phyloP scores from a whole-genome alignment of 108 stramenopile species.

The Craspedostauros australis region DNA sequence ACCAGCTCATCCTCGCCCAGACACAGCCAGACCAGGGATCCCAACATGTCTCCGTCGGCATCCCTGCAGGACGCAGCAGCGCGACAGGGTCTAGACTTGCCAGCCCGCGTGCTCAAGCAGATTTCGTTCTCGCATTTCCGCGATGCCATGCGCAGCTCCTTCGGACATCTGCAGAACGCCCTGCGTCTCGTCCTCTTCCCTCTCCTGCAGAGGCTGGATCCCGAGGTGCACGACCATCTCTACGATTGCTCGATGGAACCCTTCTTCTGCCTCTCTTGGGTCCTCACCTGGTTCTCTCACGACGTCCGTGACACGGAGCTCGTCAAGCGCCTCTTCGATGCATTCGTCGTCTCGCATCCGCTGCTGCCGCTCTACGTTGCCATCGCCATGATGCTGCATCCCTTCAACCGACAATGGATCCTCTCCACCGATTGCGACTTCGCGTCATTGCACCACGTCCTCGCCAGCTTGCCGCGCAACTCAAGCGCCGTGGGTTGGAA shows the following conservation, averaged over 20 bases:
- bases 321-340: constrained; percentile 86
- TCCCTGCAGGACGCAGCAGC: neutral
- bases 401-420: constrained; percentile 67
- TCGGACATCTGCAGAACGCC: constrained; percentile 54
- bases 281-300: constrained; percentile 91
- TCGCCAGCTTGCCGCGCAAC: constrained; percentile 71
- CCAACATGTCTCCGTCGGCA: neutral
- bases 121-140: constrained; percentile 58
- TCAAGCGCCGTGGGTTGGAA: constrained; percentile 74
- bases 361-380: constrained; percentile 70
- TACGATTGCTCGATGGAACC: constrained; percentile 80
- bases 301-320: constrained; percentile 78
- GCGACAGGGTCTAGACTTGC: constrained; percentile 47
- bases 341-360: constrained; percentile 79
- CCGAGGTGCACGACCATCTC: constrained; percentile 67
- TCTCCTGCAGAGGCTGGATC: constrained; percentile 48
- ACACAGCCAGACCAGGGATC: neutral
- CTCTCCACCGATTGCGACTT: constrained; percentile 84
- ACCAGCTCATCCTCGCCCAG: neutral
- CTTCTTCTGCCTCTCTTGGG: constrained; percentile 83
- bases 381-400: constrained; percentile 82
- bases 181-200: constrained; percentile 62
- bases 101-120: constrained; percentile 54
- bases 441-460: constrained; percentile 69
- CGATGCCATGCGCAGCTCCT: constrained; percentile 53